Conservation (phyloP, 257 asterid genomes). For the Ocimum tenuiflorum region DNA sequence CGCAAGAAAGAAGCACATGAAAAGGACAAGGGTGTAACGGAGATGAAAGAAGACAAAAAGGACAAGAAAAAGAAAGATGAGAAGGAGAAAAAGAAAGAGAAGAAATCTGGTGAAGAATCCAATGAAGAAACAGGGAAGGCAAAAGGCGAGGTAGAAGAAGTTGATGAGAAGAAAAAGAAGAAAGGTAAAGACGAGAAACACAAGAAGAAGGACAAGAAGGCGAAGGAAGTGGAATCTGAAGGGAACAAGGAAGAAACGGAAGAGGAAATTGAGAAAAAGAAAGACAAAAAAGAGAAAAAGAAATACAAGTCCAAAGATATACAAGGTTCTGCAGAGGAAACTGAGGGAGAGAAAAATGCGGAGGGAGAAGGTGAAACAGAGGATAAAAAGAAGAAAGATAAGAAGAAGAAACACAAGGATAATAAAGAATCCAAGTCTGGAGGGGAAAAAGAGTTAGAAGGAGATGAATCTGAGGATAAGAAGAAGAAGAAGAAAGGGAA, state of each 20-base stretch:
- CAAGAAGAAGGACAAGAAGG: not conserved
- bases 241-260: not conserved
- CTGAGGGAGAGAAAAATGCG: too few relatives aligned
- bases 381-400: too few relatives aligned
- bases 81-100: slow-evolving; percentile 12
- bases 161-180: slow-evolving; percentile 11
- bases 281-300: slow-evolving; percentile 13
- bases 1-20: not conserved
- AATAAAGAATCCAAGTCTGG: too few relatives aligned
- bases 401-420: too few relatives aligned
- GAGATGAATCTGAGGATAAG: too few relatives aligned
- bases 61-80: not conserved
- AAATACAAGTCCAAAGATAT: slow-evolving; percentile 16
- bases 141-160: slow-evolving; percentile 9
- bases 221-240: not conserved
- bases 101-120: slow-evolving; percentile 15
- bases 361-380: too few relatives aligned
- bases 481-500: too few relatives aligned
- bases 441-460: too few relatives aligned
- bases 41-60: too few relatives aligned
- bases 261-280: not conserved
- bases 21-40: slow-evolving; percentile 8
- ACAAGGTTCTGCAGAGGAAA: not conserved
- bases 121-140: slow-evolving; percentile 7
- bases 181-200: not conserved